A percentile compares a stretch with the other conserved stretches of the same genome.
Evolutionary conservation across 352 stramenopile species (phyloP).

Genomic region (Thraustochytrium striatum): DNA sequence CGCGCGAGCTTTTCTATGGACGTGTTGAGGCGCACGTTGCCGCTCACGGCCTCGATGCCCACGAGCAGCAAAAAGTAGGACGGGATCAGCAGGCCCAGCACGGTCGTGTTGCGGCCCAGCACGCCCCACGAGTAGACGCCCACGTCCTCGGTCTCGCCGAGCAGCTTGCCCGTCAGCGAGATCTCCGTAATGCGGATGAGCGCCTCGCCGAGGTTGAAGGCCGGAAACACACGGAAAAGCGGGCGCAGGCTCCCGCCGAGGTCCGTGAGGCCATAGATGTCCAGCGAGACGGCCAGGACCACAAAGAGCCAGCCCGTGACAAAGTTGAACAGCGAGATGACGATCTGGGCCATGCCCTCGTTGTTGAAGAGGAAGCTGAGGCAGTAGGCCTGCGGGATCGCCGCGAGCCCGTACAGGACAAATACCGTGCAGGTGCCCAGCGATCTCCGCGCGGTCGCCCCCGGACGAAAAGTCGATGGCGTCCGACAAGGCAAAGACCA

Average conservation of each 20-base stretch:
- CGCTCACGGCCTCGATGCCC: conserved; percentile 31
- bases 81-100: not conserved
- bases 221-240: conserved; percentile 57
- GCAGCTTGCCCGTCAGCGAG: not conserved
- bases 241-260: not conserved
- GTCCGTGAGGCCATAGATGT: conserved; percentile 20
- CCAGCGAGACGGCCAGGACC: conserved; percentile 26
- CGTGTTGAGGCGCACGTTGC: conserved; percentile 25
- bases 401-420: conserved; percentile 56
- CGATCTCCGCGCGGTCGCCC: not conserved
- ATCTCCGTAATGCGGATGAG: conserved; percentile 21
- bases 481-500: conserved; percentile 19
- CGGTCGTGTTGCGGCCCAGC: not conserved
- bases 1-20: not conserved
- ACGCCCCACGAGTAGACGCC: conserved; percentile 19
- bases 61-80: conserved; percentile 15
- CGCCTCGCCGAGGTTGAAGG: conserved; percentile 56
- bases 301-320: conserved; percentile 31
- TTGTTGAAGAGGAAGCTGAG: conserved; percentile 59
- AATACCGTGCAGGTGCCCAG: conserved; percentile 40
- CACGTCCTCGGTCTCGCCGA: not conserved
- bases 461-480: conserved; percentile 30
- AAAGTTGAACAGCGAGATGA: conserved; percentile 46
- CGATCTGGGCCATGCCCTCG: conserved; percentile 54
- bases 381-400: conserved; percentile 60